Conservation (phyloP, 129 eudicot species). For the Escallonia herrerae region DNA sequence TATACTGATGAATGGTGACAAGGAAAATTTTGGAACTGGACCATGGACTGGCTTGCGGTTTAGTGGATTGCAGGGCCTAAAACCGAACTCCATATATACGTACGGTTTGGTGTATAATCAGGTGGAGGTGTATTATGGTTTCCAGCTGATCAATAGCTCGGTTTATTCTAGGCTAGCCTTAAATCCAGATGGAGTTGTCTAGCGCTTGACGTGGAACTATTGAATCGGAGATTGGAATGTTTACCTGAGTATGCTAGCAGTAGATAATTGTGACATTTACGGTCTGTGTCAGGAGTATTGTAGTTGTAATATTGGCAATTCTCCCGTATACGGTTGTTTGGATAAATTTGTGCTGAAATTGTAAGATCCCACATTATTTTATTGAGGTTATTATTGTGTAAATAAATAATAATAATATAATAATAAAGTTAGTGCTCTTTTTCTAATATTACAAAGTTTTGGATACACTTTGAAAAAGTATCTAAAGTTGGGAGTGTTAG, state of each 20-base stretch:
- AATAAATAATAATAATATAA: no score
- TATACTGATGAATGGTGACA: not conserved
- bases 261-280: constrained; percentile 16
- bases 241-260: not conserved
- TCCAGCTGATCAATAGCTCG: not conserved
- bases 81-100: not conserved
- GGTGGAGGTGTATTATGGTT: not conserved
- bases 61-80: not conserved
- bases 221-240: constrained; percentile 1
- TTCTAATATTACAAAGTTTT: no score
- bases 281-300: constrained; percentile 10
- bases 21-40: constrained; percentile 1
- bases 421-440: no score
- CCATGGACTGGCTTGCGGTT: constrained; percentile 19
- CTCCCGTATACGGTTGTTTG: constrained; percentile 13
- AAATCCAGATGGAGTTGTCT: constrained; percentile 1
- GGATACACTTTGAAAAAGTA: no score
- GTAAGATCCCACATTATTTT: no score
- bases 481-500: no score
- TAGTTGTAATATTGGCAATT: constrained; percentile 7
- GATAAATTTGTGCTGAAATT: constrained; percentile 14
- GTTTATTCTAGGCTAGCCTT: constrained; percentile 8
- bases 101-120: not conserved
- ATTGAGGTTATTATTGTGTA: no score
- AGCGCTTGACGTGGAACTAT: constrained; percentile 11